Percentiles rank a stretch among this genome's conserved stretches.
These are phyloP conservation scores for Cladorrhinum samala DNA, from an alignment of 495 filamentous ascomycete species.

Conservation along the genomic window DNA sequence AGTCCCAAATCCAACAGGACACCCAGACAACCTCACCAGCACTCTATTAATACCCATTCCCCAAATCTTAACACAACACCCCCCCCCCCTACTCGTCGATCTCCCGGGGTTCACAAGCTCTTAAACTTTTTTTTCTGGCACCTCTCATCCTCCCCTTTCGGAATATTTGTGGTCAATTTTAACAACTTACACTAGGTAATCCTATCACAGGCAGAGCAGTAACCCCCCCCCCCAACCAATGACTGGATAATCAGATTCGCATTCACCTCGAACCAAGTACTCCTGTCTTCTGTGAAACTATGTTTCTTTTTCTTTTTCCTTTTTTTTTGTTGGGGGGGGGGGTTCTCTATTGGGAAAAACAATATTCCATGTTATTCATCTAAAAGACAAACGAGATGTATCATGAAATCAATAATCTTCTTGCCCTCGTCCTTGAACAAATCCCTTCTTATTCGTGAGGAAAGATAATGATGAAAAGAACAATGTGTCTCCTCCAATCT, in stretches of 20 bases:
- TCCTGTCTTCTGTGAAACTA: too few species aligned
- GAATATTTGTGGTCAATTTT: neutral
- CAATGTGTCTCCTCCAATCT: neutral
- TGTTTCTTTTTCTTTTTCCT: too few species aligned
- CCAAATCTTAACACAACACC: neutral
- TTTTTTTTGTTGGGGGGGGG: too few species aligned
- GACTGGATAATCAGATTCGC: neutral
- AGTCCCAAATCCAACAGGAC: neutral
- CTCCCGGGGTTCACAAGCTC: neutral
- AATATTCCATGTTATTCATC: too few species aligned
- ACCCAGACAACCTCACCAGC: neutral
- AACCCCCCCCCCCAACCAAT: neutral
- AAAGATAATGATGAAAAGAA: conserved; percentile 15
- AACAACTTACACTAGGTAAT: neutral
- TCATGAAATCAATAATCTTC: too few species aligned
- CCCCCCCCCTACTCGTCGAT: neutral
- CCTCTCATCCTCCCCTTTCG: neutral
- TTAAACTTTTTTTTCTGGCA: neutral
- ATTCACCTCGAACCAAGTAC: too few species aligned
- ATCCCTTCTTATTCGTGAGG: conserved; percentile 20
- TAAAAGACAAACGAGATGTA: too few species aligned
- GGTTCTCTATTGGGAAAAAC: too few species aligned
- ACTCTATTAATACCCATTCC: neutral
- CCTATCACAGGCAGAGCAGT: neutral
- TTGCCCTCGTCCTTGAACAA: neutral